Evolutionary conservation across 352 stramenopile species (phyloP), one percentile per base, ranked within the genome.

Genomic region (Phytophthora pseudosyringae): DNA sequence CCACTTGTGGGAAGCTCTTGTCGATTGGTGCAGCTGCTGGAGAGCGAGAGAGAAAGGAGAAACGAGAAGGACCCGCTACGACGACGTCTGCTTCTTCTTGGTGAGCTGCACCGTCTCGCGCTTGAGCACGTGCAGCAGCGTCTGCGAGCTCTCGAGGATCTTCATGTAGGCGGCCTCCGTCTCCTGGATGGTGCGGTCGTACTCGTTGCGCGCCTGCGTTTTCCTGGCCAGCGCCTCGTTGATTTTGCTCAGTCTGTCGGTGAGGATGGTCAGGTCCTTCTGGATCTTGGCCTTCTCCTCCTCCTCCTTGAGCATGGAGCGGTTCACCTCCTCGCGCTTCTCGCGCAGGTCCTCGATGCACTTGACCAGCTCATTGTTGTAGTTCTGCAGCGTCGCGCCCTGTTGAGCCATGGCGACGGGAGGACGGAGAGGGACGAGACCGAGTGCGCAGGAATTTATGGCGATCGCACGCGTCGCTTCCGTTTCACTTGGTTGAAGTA

Each of bases 341-440:
- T 97, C 90, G 26, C 91, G 89, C 45, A 98, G 76, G 62, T 98
- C 93, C 62, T 98, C 94, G 63, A 98, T 98, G 75, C 92, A 98
- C 62, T 98, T 98, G 54, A 98, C 93, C 25, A 98, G 80, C 71
- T 98, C 92, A 79, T 98, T 98, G 78, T 98, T 98, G 83, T 98
- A 98, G 78, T 98, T 98, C 74, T 98, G 90, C 56, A 98, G 85
- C 53, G 92, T 97, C 62, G 92, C 91, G 33, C 93, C 93, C 64
- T 98, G 93, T 55, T 97, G 88, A 60, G 93, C 91, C 91, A 94
- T 92, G 5, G 32, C 40, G 16, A 43, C 8, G 4, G 28, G 16
- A 48, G 13, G 28, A 53, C 16, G 33, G 11, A 49, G 40, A 53
- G 13, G 26, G 4, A 40, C 25, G 31, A 59, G 57, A n/a, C 28